Evolutionary conservation across 2,329 filamentous ascomycete genomes (phyloP).

Genomic region (Pseudogymnoascus sp.): DNA sequence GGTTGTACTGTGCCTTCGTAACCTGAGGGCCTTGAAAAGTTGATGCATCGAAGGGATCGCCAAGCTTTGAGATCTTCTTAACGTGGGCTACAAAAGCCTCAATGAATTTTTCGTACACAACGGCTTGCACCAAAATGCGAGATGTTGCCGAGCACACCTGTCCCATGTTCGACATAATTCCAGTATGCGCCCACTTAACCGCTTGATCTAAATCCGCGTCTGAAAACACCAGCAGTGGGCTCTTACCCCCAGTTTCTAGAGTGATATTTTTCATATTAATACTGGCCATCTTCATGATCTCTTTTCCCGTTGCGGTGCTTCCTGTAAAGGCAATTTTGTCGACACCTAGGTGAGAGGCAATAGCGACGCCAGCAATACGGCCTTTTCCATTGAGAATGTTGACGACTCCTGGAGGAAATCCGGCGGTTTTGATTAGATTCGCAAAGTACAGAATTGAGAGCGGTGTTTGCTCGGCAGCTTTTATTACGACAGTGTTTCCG

Average conservation of each 20-base stretch:
- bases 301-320: slow-evolving; percentile 52
- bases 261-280: slow-evolving; percentile 58
- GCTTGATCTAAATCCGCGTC: slow-evolving; percentile 54
- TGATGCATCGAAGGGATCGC: slow-evolving; percentile 55
- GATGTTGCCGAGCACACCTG: slow-evolving; percentile 61
- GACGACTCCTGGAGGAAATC: slow-evolving; percentile 52
- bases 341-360: slow-evolving; percentile 48
- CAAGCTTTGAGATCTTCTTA: slow-evolving; percentile 51
- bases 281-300: slow-evolving; percentile 52
- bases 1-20: slow-evolving; percentile 39
- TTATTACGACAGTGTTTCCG: slow-evolving; percentile 30
- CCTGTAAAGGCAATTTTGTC: slow-evolving; percentile 56
- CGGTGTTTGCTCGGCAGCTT: slow-evolving; percentile 63
- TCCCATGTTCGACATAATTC: slow-evolving; percentile 53
- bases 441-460: slow-evolving; percentile 48
- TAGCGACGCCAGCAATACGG: slow-evolving; percentile 43
- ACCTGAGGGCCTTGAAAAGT: slow-evolving; percentile 45
- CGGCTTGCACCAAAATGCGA: slow-evolving; percentile 55
- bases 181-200: slow-evolving; percentile 37
- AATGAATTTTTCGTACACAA: slow-evolving; percentile 54
- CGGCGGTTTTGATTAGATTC: slow-evolving; percentile 45
- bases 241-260: slow-evolving; percentile 59
- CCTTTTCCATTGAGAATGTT: slow-evolving; percentile 55
- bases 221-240: slow-evolving; percentile 57
- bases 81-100: slow-evolving; percentile 47